Evolutionary conservation across 352 stramenopile species (phyloP), one percentile per base, ranked within the genome.

Genomic region (Globisporangium viniferum): DNA sequence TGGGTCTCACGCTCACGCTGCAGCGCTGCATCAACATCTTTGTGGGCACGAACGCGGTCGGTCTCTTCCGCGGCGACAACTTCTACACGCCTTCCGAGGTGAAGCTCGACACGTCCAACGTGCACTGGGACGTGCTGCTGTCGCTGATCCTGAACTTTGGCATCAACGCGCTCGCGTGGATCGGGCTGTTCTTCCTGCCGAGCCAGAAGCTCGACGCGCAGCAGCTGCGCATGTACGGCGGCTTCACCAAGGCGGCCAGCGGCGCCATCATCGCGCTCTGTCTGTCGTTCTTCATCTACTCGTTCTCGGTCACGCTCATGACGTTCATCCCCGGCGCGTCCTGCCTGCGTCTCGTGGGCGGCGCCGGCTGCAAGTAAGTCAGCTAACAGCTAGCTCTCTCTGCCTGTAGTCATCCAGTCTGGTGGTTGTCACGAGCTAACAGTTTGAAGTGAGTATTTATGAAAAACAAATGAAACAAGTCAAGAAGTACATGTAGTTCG

Each of bases 201-300:
- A 86, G 10, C 81, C 83, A 91, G 68, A 91, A 91, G 67, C 76
- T 88, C 3, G 83, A 89, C 54, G 78, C 81, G 15, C 83, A 91
- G 72, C 81, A 89, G 59, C 58, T 88, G 49, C 83, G 78, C 36
- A 84, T 82, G 71, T 89, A 87, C 51, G 82, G 82, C 10, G 82
- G 82, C 10, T 89, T 87, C 70, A 88, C 77, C 5, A 72, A 72
- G 55, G 67, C 58, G 2, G 66, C 66, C 10, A 71, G 66, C 20
- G 27, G 59, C 29, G 12, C 35, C 33, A 71, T 71, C 41, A 66
- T 71, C 27, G 59, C 33, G 27, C 18, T 70, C 48, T 57, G 66
- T 44, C 10, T 66, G 33, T 33, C 22, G 10, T 60, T 57, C 64
- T 69, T 69, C 44, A 9, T 69, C 20, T 69, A 69, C 56, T 65